A percentile compares a stretch with the other conserved stretches of the same genome.
Conservation (phyloP, 805 yeast species). For the Torulaspora franciscae region DNA sequence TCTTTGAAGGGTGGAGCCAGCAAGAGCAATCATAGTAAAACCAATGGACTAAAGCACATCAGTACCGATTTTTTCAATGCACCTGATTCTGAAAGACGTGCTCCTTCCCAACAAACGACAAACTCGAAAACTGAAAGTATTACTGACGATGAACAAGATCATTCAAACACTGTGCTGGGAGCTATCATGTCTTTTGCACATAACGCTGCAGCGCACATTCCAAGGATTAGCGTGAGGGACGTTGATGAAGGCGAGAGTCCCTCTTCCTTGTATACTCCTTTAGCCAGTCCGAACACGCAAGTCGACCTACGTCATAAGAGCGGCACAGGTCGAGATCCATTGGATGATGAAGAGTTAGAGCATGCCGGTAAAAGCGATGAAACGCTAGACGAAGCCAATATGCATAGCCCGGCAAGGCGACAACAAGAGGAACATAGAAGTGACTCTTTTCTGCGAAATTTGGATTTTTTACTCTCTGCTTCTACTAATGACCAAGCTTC, state of each 20-base stretch:
- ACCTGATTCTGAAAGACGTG: constrained; percentile 8
- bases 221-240: constrained; percentile 15
- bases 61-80: constrained; percentile 22
- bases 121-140: constrained; percentile 1
- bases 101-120: constrained; percentile 1
- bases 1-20: constrained; percentile 10
- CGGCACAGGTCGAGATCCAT: neutral
- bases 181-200: constrained; percentile 46
- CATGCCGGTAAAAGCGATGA: constrained; percentile 2
- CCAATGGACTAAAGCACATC: constrained; percentile 2
- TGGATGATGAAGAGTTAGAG: constrained; percentile 2
- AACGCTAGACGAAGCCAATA: constrained; percentile 6
- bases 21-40: constrained; percentile 2
- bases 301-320: neutral
- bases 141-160: constrained; percentile 5
- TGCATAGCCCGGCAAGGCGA: constrained; percentile 18
- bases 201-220: constrained; percentile 39
- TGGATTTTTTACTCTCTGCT: constrained; percentile 35
- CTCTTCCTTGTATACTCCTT: constrained; percentile 9
- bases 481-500: constrained; percentile 4
- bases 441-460: constrained; percentile 36
- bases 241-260: constrained; percentile 10
- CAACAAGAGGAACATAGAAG: constrained; percentile 17
- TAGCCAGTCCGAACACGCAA: constrained; percentile 5
- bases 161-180: constrained; percentile 39